Conservation (phyloP, 2,329 filamentous ascomycete genomes). For the Phialocephala subalpina region DNA sequence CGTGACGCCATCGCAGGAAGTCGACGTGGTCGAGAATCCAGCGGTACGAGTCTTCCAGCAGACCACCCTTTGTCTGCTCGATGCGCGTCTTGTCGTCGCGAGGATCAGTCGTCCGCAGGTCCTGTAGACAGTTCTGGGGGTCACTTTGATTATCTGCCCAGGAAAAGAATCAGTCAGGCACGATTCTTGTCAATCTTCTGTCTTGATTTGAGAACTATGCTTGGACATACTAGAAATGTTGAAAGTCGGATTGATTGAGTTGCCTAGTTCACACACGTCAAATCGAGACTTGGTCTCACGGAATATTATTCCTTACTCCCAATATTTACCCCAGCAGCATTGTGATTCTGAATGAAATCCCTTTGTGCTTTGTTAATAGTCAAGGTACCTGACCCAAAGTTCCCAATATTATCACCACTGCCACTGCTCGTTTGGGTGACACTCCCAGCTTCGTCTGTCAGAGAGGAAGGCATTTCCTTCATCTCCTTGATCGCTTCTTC, state of each 20-base stretch:
- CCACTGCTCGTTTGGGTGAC: constrained; percentile 13
- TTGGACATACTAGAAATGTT: too few species aligned
- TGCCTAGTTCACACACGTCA: too few species aligned
- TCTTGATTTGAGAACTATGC: too few species aligned
- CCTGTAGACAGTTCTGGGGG: constrained; percentile 11
- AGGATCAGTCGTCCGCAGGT: constrained; percentile 18
- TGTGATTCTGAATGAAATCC: neutral
- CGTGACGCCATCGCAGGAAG: constrained; percentile 21
- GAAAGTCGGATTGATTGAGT: too few species aligned
- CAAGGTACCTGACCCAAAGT: constrained; percentile 10
- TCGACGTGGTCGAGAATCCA: constrained; percentile 25
- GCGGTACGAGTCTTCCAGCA: constrained; percentile 19
- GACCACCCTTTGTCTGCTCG: constrained; percentile 33
- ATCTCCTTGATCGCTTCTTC: constrained; percentile 27
- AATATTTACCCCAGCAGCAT: too few species aligned
- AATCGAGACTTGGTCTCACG: too few species aligned
- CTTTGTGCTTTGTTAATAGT: neutral
- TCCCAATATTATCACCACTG: constrained; percentile 7
- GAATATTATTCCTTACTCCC: neutral
- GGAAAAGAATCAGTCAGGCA: too few species aligned
- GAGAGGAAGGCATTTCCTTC: constrained; percentile 26
- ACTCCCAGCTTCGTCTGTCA: constrained; percentile 15
- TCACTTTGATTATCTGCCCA: too few species aligned
- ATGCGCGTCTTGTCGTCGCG: constrained; percentile 24
- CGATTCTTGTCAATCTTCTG: too few species aligned